Evolutionary conservation across 768 basidiomycete genomes (phyloP), one percentile per base, ranked within the genome.

Genomic region (Multifurca ochricompacta): DNA sequence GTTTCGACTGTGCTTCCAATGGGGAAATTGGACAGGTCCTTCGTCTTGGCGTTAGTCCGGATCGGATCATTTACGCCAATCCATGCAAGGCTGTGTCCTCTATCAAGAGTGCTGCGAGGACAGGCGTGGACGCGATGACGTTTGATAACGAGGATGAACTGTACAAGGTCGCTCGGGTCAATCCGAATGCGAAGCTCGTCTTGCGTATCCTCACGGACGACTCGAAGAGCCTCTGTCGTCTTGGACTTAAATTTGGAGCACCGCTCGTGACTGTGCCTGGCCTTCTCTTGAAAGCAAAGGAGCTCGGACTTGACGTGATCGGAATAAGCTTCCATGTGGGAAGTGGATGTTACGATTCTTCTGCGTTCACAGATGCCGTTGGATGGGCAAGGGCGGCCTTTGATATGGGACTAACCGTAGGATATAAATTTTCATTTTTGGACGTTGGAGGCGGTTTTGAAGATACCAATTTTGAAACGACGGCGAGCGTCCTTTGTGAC

Each of bases 301-400:
- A 88, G 62, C 77, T 97, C 25, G 70, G 73, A 30, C 76, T 99
- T 49, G 78, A 93, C 65, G 93, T 99, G 51, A 76, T 97, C 36
- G 96, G 96, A 18, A 87, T 97, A 54, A 91, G 87, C 70, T 98
- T 99, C 79, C 96, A 98, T 68, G 96, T 98, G 42, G 96, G 96
- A 4, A 91, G 88, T 60, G 96, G 96, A 3, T 95, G 92, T 70
- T 96, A 91, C 67, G 94, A 98, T 69, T 83, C 94, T 18, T 73
- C 80, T 18, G 87, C 89, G 25, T 99, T 94, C 66, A 81, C 80
- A 35, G 94, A 96, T 68, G 96, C 96, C 25, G 78, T 98, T 58
- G 77, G 70, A 70, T 86, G 91, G 14, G 87, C 94, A 2, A 81
- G 83, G 11, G 69, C 75, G 6, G 91, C 85, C 18, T 99, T 98